A percentile compares a stretch with the other conserved stretches of the same genome.
phyloP scores from a whole-genome alignment of 2,329 filamentous ascomycete species.

The Fusarium xyrophilum region DNA sequence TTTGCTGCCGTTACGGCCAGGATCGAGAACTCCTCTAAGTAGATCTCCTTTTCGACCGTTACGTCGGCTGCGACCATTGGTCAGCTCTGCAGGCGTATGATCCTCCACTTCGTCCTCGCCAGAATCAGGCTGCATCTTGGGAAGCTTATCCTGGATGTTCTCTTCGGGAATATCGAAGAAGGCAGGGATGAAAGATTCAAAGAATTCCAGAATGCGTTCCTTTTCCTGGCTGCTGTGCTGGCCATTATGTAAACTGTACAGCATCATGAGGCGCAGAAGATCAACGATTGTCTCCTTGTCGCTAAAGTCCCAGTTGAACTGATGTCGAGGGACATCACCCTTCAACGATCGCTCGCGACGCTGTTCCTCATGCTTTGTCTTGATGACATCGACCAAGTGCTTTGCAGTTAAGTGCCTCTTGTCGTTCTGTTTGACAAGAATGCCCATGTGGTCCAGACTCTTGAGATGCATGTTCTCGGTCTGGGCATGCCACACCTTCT shows the following conservation, averaged over 20 bases:
- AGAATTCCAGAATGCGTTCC: conserved; percentile 75
- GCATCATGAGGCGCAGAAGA: conserved; percentile 66
- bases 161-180: conserved; percentile 81
- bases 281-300: conserved; percentile 73
- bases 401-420: conserved; percentile 92
- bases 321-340: conserved; percentile 69
- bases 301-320: conserved; percentile 77
- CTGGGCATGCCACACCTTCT: conserved; percentile 97
- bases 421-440: conserved; percentile 85
- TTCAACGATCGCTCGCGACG: conserved; percentile 72
- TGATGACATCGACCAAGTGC: conserved; percentile 87
- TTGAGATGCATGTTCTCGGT: conserved; percentile 95
- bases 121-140: conserved; percentile 72
- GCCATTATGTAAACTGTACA: conserved; percentile 71
- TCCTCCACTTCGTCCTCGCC: conserved; percentile 82
- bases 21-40: conserved; percentile 85
- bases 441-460: conserved; percentile 95
- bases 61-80: conserved; percentile 71
- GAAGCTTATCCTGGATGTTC: conserved; percentile 69
- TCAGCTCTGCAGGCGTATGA: conserved; percentile 72
- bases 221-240: conserved; percentile 76
- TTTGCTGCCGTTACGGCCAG: conserved; percentile 72
- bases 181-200: conserved; percentile 75
- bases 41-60: conserved; percentile 81
- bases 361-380: conserved; percentile 91